Evolutionary conservation across 2,329 filamentous ascomycete species (phyloP).

Genomic region (Fusarium siculi): DNA sequence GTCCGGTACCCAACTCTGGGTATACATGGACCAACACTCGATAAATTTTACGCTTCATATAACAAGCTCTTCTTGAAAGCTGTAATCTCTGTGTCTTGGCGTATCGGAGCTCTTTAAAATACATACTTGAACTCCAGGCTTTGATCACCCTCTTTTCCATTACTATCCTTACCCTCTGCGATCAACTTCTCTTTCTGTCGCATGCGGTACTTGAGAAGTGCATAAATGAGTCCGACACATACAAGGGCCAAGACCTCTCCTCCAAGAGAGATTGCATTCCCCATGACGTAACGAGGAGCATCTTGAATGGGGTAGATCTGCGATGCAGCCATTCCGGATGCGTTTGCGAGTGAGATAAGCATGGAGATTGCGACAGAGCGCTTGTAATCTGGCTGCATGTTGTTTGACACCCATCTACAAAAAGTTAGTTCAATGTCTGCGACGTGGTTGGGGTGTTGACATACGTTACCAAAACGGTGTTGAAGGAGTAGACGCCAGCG

Average conservation of each 20-base stretch:
- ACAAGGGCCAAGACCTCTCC: constrained; percentile 42
- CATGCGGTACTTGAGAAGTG: constrained; percentile 43
- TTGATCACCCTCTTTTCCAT: constrained; percentile 30
- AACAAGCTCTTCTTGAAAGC: accelerated
- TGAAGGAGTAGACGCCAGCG: constrained; percentile 26
- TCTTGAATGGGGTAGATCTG: constrained; percentile 53
- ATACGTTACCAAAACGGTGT: constrained; percentile 31
- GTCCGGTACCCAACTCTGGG: background rate
- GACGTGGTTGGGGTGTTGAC: background rate
- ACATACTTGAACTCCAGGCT: constrained; percentile 35
- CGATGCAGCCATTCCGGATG: constrained; percentile 58
- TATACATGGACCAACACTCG: background rate
- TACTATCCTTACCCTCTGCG: constrained; percentile 37
- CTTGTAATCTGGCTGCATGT: constrained; percentile 59
- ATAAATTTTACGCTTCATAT: background rate
- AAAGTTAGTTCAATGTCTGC: constrained; percentile 27
- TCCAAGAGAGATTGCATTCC: constrained; percentile 45
- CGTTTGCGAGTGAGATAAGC: constrained; percentile 59
- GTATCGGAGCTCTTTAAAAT: constrained; percentile 35
- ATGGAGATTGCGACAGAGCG: constrained; percentile 58
- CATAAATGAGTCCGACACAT: constrained; percentile 42
- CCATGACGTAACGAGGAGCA: constrained; percentile 44
- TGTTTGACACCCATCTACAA: constrained; percentile 60
- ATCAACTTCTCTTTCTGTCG: constrained; percentile 40
- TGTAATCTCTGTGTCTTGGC: accelerated